A percentile compares a stretch with the other conserved stretches of the same genome.
Conservation (phyloP, 768 basidiomycete species). For the Nevesoporus exiguus region DNA sequence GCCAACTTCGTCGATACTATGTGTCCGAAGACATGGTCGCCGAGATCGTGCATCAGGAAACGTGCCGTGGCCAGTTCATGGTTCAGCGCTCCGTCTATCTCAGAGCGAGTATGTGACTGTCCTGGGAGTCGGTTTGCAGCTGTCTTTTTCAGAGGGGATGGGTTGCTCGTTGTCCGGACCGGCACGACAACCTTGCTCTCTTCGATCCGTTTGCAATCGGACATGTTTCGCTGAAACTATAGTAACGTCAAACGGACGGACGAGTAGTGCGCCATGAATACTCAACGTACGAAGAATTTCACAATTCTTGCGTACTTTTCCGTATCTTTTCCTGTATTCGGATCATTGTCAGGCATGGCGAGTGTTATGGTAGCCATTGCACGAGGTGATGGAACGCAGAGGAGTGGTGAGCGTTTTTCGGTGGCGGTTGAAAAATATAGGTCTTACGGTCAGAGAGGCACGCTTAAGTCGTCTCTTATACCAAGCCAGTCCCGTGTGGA, state of each 20-base stretch:
- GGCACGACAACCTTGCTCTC: too few species aligned
- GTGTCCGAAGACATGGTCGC: constrained; percentile 5
- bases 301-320: too few species aligned
- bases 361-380: background rate
- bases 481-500: background rate
- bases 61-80: constrained; percentile 8
- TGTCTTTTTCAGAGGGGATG: constrained; percentile 1
- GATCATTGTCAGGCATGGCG: background rate
- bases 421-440: background rate
- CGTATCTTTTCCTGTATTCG: background rate
- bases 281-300: too few species aligned
- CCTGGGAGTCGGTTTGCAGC: constrained; percentile 2
- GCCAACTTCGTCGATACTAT: background rate
- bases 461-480: background rate
- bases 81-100: constrained; percentile 1
- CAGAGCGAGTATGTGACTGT: background rate
- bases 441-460: background rate
- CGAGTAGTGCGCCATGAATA: too few species aligned
- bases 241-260: too few species aligned
- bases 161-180: background rate
- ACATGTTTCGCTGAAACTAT: too few species aligned
- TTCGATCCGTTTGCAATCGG: too few species aligned
- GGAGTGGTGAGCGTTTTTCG: background rate
- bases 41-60: constrained; percentile 9
- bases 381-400: background rate